Evolutionary conservation across 2,329 filamentous ascomycete species (phyloP), one percentile per base, ranked within the genome.

Genomic region (Amauroascus verrucosus): DNA sequence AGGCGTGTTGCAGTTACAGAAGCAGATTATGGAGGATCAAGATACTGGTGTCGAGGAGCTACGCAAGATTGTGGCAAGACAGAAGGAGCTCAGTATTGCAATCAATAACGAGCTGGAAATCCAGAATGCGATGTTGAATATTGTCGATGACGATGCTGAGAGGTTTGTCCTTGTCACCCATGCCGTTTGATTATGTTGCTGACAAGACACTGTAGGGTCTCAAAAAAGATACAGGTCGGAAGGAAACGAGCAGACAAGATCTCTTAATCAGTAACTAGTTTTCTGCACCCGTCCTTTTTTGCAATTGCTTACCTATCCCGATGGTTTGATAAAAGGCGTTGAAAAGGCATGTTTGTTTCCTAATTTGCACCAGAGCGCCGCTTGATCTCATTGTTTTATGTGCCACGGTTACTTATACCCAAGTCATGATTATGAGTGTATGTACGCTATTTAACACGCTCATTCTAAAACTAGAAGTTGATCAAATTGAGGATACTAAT

Each of bases 21-120:
- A 76, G 59, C 77, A 82, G 60, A 75, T 81, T 54, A 83, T 84
- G 68, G 63, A 73, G 44, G 77, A 81, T 48, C 81, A 84, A 61
- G 81, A 84, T 56, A 67, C 77, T 60, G 78, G 79, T 61, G 72
- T 84, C 3, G 71, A 80, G 41, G 76, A 79, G 58, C 60, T 84
- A 58, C 73, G 77, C 43, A 79, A 77, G 58, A 78, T 81, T 33
- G 76, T 83, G 40, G 65, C 75, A 32, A 67, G 80, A 56, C 78
- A 83, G 71, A 77, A 75, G 62, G 79, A 84, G 62, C 73, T 84
- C 67, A 81, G 80, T 1, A 75, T 81, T 24, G 71, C 76, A 60
- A 83, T 84, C 58, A 81, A 83, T 58, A 74, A 79, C 56, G 81
- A 84, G 67, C 64, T 84, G 60, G 73, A 77, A 54, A 69, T 82